Base-by-base conservation (phyloP, 495 filamentous ascomycete species). In the Immersiella caudata region DNA sequence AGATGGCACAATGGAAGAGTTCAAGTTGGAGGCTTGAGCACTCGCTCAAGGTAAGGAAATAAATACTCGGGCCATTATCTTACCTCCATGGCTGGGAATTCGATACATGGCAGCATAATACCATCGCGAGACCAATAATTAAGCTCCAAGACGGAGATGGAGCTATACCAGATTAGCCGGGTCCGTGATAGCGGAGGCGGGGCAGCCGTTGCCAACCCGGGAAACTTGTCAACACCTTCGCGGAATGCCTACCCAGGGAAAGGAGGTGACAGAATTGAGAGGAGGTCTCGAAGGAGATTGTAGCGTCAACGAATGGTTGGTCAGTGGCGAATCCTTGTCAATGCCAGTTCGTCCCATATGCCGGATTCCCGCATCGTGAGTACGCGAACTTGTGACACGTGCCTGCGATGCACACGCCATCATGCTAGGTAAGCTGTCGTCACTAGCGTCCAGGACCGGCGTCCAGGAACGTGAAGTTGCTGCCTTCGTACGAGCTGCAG, bases 161-260 rank as follows among this genome's bases (percentile, higher is more conserved):
- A 16, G 12, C 25, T 60, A n/a, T 20, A 6, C 29, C 40, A 64
- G 60, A 70, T 70, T 70, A 70, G 64, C 68, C 68, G 66, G 52
- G 59, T 50, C 67, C 18, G 55, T 33, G 67, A 68, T 49, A 50
- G 59, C 65, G 72, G 70, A 68, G 59, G 64, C 58, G 72, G 60
- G 64, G 59, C 57, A 33, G 58, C 72, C 67, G 70, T 0, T 11
- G 24, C 52, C 52, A 26, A 55, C 25, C 52, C 52, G 52, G 52
- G n/a, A 55, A 26, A 55, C n/a, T 20, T 4, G 52, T 55, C 20
- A 55, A 55, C 52, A 55, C 7, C 25, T 5, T 22, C 49, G 21
- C 16, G 49, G 49, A 52, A 12, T 4, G 5, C n/a, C 3, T 55
- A n/a, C 9, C 20, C 52, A 2, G 7, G 52, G 22, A 55, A 55